phyloP scores from a whole-genome alignment of 257 asterid genomes.

The Lantana camara region DNA sequence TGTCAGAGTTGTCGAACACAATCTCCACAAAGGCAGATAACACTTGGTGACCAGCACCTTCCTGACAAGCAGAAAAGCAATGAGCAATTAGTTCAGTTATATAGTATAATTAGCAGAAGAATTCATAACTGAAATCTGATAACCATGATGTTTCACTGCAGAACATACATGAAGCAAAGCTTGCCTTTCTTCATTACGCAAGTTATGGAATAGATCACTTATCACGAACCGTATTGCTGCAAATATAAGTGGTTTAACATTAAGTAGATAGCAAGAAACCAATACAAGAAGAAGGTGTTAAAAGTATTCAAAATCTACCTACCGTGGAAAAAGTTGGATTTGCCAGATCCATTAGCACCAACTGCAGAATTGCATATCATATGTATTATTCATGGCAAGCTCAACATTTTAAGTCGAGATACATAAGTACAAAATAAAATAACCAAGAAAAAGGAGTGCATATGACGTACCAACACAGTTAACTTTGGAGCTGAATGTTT shows the following conservation, averaged over 20 bases:
- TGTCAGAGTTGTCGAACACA: constrained; percentile 94
- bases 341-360: constrained; percentile 99
- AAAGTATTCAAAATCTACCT: constrained; percentile 25
- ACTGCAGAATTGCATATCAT: constrained; percentile 52
- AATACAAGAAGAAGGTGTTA: constrained; percentile 3
- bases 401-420: constrained; percentile 15
- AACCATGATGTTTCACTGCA: constrained; percentile 12
- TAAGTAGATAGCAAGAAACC: constrained; percentile 10
- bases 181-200: constrained; percentile 94
- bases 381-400: constrained; percentile 4
- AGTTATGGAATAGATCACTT: constrained; percentile 87
- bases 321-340: constrained; percentile 98
- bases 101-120: constrained; percentile 5
- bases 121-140: background rate
- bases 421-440: background rate
- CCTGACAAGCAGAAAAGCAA: constrained; percentile 51
- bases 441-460: constrained; percentile 3
- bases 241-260: constrained; percentile 18
- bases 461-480: constrained; percentile 83
- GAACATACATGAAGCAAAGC: constrained; percentile 90
- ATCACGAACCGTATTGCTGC: constrained; percentile 96
- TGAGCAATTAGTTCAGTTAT: constrained; percentile 9
- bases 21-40: constrained; percentile 98
- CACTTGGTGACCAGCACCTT: constrained; percentile 97
- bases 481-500: constrained; percentile 88